Base-by-base conservation (phyloP, 805 yeast genomes). In the Yarrowia sp. region DNA sequence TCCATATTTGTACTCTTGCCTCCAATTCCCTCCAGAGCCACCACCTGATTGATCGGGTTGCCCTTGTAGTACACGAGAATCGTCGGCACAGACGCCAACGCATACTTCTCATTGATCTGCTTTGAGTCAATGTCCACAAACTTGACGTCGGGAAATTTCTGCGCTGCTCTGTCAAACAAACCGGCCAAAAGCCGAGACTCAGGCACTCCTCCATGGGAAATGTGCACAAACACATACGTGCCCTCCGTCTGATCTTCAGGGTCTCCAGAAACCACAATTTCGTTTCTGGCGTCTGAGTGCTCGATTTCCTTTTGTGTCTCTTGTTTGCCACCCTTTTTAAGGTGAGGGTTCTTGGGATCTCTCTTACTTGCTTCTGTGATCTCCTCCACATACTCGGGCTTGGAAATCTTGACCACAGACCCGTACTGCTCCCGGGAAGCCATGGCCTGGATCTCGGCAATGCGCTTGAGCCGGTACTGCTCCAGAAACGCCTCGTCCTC, bases 91-190 rank as follows among this genome's bases (percentile, higher is more conserved):
- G 91, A 93, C 41, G 84, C 77, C 35, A 91, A 94, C 1, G 99
- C 98, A 77, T 93, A 95, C 75, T 89, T 88, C 75, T 94, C 98
- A 72, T 93, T 89, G 66, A 98, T 97, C 77, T 97, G 87, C 70
- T 86, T 83, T 32, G 91, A 97, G n/a, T 90, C 89, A 61, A 95
- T 95, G 73, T 95, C 97, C 52, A 92, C 94, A 76, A 95, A 90
- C 78, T 95, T 95, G 73, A 94, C 79, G 75, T 95, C 97, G 26
- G 86, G 85, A 76, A 86, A 94, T 74, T 86, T 89, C 1, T 79
- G 75, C 0, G 98, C 95, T 15, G 87, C 76, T 15, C 82, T 78
- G 11, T 76, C 74, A 72, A 90, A 82, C n/a, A 91, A 75, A 2
- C 86, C 83, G 0, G 87, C 79, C 58, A 94, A 79, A 11, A 93